Conservation (phyloP, 1,139 yeast genomes). For the Citeromyces siamensis region DNA sequence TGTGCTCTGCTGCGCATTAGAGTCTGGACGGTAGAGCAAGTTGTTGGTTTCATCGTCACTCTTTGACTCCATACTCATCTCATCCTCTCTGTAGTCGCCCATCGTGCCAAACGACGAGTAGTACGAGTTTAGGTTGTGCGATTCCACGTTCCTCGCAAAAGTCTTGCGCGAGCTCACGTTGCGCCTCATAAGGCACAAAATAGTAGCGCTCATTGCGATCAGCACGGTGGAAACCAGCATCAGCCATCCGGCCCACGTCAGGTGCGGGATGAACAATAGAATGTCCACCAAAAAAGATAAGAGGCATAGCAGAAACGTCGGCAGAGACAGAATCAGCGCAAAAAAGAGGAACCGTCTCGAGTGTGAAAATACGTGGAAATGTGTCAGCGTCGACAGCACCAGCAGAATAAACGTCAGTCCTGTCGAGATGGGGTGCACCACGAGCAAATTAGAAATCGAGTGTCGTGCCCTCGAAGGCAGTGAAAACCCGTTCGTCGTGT, state of each 20-base stretch:
- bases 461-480: slow-evolving; percentile 47
- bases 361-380: slow-evolving; percentile 20
- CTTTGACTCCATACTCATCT: background rate
- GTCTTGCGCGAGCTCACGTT: slow-evolving; percentile 30
- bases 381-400: slow-evolving; percentile 23
- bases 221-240: slow-evolving; percentile 30
- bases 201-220: slow-evolving; percentile 25
- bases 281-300: slow-evolving; percentile 43
- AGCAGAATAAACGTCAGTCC: slow-evolving; percentile 55
- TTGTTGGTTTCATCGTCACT: background rate
- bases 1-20: background rate
- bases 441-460: slow-evolving; percentile 55
- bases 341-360: slow-evolving; percentile 20
- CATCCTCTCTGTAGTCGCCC: background rate
- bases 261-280: slow-evolving; percentile 35
- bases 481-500: slow-evolving; percentile 27
- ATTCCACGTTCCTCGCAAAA: slow-evolving; percentile 6
- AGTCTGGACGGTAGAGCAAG: background rate
- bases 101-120: background rate
- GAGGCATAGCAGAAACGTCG: slow-evolving; percentile 33
- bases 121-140: slow-evolving; percentile 1
- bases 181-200: slow-evolving; percentile 37
- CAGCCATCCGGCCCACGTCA: slow-evolving; percentile 46
- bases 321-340: slow-evolving; percentile 27
- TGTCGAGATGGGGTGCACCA: slow-evolving; percentile 74